These are phyloP conservation scores for Tetrahymena elliotti DNA, from an alignment of 73 alveolate genomes.

Conservation along the genomic window DNA sequence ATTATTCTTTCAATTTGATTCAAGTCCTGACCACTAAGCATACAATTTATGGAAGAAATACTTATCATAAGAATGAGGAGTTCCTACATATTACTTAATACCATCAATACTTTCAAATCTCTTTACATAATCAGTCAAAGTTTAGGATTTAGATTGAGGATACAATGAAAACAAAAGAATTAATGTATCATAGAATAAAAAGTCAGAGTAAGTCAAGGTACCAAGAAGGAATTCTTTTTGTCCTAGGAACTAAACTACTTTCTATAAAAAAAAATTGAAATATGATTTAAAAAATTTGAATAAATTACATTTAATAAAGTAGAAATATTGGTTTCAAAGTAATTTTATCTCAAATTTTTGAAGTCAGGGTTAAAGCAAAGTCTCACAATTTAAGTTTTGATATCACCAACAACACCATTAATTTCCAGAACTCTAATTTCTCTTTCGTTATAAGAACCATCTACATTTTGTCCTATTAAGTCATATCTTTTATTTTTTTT, in stretches of 20 bases:
- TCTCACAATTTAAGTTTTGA: background rate
- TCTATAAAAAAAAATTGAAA: background rate
- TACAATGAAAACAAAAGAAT: background rate
- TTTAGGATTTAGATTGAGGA: background rate
- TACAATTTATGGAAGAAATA: background rate
- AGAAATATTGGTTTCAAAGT: background rate
- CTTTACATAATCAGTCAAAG: background rate
- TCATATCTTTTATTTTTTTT: background rate
- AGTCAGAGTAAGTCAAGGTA: background rate
- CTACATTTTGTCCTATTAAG: background rate
- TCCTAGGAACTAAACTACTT: background rate
- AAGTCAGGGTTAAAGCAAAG: background rate
- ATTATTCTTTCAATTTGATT: background rate
- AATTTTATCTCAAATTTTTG: background rate
- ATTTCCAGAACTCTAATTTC: background rate
- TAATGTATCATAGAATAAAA: background rate
- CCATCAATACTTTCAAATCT: background rate
- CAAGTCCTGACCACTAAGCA: background rate
- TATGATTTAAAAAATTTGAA: background rate
- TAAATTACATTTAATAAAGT: background rate
- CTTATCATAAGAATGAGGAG: background rate
- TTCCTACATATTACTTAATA: background rate
- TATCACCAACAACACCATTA: background rate
- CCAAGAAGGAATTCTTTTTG: background rate
- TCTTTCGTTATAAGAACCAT: background rate